Base-by-base conservation (phyloP, 2,329 filamentous ascomycete genomes). In the Blastomyces gilchristii region DNA sequence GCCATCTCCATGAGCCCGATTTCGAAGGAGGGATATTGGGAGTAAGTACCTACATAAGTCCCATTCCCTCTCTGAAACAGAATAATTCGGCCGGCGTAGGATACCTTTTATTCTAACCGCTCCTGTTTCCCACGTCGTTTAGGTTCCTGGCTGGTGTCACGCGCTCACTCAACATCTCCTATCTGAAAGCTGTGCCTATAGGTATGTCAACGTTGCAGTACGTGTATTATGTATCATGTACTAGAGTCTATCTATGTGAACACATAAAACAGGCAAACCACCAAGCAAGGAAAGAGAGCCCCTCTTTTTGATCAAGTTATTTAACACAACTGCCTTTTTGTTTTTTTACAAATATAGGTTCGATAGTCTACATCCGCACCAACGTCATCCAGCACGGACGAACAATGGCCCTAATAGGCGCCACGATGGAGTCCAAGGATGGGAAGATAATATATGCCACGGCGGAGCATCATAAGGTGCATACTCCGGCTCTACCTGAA, bases 391-490 rank as follows among this genome's bases (percentile, higher is more conserved):
- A 79, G 57, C 74, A 77, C 18, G 81, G 81, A 12, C 76, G 75
- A 65, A 80, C 79, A 22, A 82, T 82, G 80, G 79, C 81, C 7
- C 75, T 82, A 73, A 79, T 82, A 50, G 73, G 76, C 9, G 80
- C 79, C 3, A 74, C 73, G 50, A 82, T 83, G 78, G 78, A 74
- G 5, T 80, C 76, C 60, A 68, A 76, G 18, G 80, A 83, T 67
- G 78, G 79, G 0, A 79, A 76, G 65, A 75, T 70, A 0, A 73
- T 77, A 6, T 82, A 80, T 66, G 80, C 77, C 61, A 81, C 80
- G 0, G 79, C 74, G 45, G 81, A 83, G 68, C 80, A 83, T 65
- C 81, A 83, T 69, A 83, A 83, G 65, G 79, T 82, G 12, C 75
- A 76, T 60, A 70, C 77, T 5, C 75, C 78, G 12, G 76, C 77